A percentile compares a stretch with the other conserved stretches of the same genome.
These are phyloP conservation scores for Pichia sp. DNA, from an alignment of 1,139 yeast species.

Conservation along the genomic window DNA sequence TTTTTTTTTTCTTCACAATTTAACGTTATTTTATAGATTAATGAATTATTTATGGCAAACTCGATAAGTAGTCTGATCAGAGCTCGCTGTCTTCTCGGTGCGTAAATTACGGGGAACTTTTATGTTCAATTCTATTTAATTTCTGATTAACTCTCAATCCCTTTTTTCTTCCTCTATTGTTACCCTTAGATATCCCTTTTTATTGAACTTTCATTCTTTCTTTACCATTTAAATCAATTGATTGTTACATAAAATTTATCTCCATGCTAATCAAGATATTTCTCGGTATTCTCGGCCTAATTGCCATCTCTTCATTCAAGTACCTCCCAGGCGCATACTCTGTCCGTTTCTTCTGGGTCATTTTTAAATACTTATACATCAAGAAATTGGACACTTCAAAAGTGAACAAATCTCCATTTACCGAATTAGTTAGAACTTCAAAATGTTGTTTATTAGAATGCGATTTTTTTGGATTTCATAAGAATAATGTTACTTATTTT, in stretches of 20 bases:
- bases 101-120: background rate
- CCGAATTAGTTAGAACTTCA: constrained; percentile 34
- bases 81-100: too few species aligned
- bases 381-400: background rate
- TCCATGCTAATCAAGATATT: too few species aligned
- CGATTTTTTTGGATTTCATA: constrained; percentile 75
- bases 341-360: constrained; percentile 52
- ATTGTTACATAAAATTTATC: too few species aligned
- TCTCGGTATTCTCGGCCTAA: too few species aligned
- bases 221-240: too few species aligned
- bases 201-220: background rate
- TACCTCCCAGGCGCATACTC: constrained; percentile 66
- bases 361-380: constrained; percentile 26
- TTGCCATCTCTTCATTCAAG: constrained; percentile 37
- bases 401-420: constrained; percentile 11
- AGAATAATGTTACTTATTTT: constrained; percentile 80
- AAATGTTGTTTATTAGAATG: constrained; percentile 74
- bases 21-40: too few species aligned
- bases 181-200: background rate
- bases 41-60: too few species aligned
- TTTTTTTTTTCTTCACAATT: too few species aligned
- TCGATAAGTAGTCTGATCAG: too few species aligned
- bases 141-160: background rate
- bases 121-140: background rate
- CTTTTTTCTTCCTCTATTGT: background rate